Conservation (phyloP, 129 eudicot species). For the Gnaphalium uliginosum region DNA sequence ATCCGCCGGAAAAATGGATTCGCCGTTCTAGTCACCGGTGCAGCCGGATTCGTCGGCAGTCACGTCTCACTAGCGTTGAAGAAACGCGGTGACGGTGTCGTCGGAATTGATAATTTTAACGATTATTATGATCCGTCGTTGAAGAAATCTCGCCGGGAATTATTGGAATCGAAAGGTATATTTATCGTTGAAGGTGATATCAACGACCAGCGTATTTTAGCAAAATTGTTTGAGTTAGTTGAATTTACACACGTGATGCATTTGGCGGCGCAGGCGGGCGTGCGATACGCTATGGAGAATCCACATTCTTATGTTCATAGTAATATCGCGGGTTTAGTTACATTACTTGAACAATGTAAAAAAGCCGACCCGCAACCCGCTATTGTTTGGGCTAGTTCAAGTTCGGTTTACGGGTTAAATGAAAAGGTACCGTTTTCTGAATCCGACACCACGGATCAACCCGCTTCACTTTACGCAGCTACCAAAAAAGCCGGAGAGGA, state of each 20-base stretch:
- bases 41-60: constrained; percentile 46
- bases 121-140: constrained; percentile 43
- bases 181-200: constrained; percentile 39
- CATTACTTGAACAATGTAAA: constrained; percentile 38
- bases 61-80: constrained; percentile 44
- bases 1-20: constrained; percentile 41
- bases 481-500: constrained; percentile 45
- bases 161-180: constrained; percentile 13
- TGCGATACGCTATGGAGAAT: constrained; percentile 46
- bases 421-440: constrained; percentile 41
- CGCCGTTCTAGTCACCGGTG: constrained; percentile 51
- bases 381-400: constrained; percentile 43
- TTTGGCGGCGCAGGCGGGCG: constrained; percentile 53
- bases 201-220: constrained; percentile 34
- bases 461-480: constrained; percentile 46
- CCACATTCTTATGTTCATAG: constrained; percentile 45
- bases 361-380: constrained; percentile 37
- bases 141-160: constrained; percentile 29
- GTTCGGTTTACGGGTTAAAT: constrained; percentile 44
- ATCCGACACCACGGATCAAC: constrained; percentile 39
- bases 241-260: constrained; percentile 46
- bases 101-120: constrained; percentile 46
- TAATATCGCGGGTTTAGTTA: constrained; percentile 46
- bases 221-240: constrained; percentile 34
- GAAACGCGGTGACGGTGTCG: constrained; percentile 51